phyloP scores from a whole-genome alignment of 495 filamentous ascomycete species.

The Clohesyomyces aquaticus region DNA sequence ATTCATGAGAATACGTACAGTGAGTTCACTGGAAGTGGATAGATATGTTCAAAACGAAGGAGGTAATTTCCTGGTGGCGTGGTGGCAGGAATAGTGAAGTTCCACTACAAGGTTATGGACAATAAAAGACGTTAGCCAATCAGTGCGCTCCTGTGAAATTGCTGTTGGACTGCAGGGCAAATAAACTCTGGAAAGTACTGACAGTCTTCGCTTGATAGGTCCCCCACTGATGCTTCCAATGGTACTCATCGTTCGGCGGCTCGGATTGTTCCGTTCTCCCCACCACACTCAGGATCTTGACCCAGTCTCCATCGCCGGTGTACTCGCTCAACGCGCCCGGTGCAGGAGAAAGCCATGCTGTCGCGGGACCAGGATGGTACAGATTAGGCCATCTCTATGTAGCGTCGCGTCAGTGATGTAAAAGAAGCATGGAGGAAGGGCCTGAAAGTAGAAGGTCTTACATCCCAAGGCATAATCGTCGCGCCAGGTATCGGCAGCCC shows the following conservation, averaged over 20 bases:
- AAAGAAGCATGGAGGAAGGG: neutral
- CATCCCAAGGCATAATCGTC: constrained; percentile 21
- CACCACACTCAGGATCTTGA: constrained; percentile 26
- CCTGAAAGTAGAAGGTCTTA: neutral
- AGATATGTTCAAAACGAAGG: constrained; percentile 30
- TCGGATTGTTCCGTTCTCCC: constrained; percentile 12
- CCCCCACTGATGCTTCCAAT: constrained; percentile 27
- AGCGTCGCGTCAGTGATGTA: too few relatives aligned
- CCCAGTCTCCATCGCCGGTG: constrained; percentile 24
- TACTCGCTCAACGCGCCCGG: constrained; percentile 16
- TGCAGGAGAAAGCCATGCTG: constrained; percentile 22
- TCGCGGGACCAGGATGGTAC: constrained; percentile 19
- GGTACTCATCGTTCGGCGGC: constrained; percentile 21
- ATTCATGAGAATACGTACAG: constrained; percentile 13
- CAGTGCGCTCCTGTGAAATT: neutral
- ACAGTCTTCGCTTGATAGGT: constrained; percentile 27
- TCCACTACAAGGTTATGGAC: constrained; percentile 17
- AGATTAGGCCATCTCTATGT: constrained; percentile 16
- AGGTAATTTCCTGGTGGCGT: constrained; percentile 32
- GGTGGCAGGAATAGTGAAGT: constrained; percentile 21
- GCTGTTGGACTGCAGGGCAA: neutral
- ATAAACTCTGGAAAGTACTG: neutral
- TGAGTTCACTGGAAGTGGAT: constrained; percentile 22
- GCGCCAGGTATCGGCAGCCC: constrained; percentile 18
- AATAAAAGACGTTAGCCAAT: neutral